Conservation (phyloP, 2,329 filamentous ascomycete genomes). For the Geosmithia putterillii region DNA sequence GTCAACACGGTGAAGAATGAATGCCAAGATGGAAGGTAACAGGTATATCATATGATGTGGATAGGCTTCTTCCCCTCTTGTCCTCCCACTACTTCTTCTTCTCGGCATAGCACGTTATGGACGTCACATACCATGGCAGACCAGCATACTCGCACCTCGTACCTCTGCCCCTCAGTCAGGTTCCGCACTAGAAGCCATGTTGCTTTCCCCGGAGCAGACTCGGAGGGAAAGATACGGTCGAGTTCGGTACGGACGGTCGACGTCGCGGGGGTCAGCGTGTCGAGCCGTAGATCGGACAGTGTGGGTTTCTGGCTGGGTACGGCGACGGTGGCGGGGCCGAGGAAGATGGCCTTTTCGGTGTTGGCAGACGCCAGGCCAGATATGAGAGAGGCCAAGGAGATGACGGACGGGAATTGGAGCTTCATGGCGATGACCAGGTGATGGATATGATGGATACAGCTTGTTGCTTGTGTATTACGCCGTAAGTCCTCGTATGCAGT, state of each 20-base stretch:
- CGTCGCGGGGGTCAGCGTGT: slow-evolving; percentile 46
- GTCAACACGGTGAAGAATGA: no score
- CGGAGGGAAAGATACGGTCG: slow-evolving; percentile 53
- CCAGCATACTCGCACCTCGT: slow-evolving; percentile 92
- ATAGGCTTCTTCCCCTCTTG: no score
- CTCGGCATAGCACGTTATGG: no score
- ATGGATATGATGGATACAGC: no score
- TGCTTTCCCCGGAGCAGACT: slow-evolving; percentile 22
- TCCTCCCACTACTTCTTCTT: no score
- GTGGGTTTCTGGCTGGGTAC: slow-evolving; percentile 29
- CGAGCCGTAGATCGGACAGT: slow-evolving; percentile 46
- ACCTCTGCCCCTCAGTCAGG: slow-evolving; percentile 60
- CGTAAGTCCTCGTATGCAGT: background rate
- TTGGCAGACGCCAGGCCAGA: slow-evolving; percentile 43
- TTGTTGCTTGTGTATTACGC: no score
- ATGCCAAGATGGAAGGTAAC: no score
- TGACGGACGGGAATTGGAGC: background rate
- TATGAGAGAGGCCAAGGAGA: slow-evolving; percentile 3
- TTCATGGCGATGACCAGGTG: background rate
- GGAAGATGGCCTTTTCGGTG: slow-evolving; percentile 84
- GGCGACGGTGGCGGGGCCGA: slow-evolving; percentile 48
- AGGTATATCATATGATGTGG: no score
- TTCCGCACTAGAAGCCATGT: slow-evolving; percentile 71
- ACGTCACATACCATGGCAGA: slow-evolving; percentile 65
- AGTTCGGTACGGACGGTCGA: slow-evolving; percentile 49